Conservation (phyloP, 768 basidiomycete genomes). For the Mycena leptocephala region DNA sequence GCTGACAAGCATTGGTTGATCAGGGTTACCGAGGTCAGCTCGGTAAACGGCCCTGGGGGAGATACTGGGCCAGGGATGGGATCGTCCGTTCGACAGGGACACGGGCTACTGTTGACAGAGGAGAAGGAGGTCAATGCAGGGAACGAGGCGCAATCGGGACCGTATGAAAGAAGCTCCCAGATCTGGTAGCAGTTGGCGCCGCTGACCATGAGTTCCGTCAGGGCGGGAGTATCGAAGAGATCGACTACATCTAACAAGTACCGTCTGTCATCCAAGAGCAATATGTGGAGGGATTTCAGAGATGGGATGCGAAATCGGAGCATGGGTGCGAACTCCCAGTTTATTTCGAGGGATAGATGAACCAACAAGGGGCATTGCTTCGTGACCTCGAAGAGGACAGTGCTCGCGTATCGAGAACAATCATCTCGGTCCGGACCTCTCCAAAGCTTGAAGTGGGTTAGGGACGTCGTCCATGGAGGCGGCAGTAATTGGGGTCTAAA, state of each 20-base stretch:
- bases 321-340: not conserved
- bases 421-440: not conserved
- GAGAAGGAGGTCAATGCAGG: conserved; percentile 9
- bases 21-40: not conserved
- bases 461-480: not conserved
- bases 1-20: not conserved
- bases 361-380: not conserved
- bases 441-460: not conserved
- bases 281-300: not conserved
- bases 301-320: not conserved
- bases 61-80: not conserved
- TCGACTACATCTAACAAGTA: not conserved
- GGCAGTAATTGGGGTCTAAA: not conserved
- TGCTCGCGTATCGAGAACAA: not conserved
- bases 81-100: not conserved
- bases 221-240: not conserved
- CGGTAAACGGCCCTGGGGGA: not conserved
- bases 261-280: not conserved
- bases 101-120: not conserved
- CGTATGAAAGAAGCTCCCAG: not conserved
- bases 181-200: not conserved
- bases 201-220: not conserved
- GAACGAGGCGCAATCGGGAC: not conserved
- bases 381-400: too few relatives aligned
- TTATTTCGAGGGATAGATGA: not conserved